A percentile compares a stretch with the other conserved stretches of the same genome.
Evolutionary conservation across 202 grass and related monocot genomes (phyloP).

Genomic region (Bolboschoenoplectus hybrid): DNA sequence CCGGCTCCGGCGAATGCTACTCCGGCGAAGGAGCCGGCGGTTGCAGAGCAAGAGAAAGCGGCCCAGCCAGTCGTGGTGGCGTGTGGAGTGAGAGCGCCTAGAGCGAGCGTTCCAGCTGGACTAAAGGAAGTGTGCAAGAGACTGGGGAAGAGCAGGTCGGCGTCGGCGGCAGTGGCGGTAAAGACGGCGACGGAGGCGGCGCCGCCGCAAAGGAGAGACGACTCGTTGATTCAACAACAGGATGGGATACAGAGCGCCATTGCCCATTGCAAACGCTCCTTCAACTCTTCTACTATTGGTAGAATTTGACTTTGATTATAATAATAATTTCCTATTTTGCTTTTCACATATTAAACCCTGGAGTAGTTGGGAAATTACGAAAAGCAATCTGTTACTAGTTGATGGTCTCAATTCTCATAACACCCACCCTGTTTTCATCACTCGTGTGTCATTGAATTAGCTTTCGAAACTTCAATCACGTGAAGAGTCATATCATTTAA

Average conservation of each 20-base stretch:
- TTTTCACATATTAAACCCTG: not conserved
- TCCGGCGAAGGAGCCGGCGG: not conserved
- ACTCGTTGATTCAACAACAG: slow-evolving; percentile 80
- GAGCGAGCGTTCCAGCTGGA: slow-evolving; percentile 67
- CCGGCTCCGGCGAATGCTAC: not conserved
- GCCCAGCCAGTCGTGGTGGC: slow-evolving; percentile 47
- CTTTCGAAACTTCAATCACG: not conserved
- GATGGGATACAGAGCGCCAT: slow-evolving; percentile 97
- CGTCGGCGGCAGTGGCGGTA: slow-evolving; percentile 64
- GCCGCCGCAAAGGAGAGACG: slow-evolving; percentile 57
- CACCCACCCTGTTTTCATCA: not conserved
- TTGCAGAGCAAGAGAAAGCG: not conserved
- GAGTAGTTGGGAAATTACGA: not conserved
- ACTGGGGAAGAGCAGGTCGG: slow-evolving; percentile 85
- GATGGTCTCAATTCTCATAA: not conserved
- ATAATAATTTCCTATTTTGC: no score
- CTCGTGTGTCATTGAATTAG: not conserved
- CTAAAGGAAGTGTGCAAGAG: slow-evolving; percentile 85
- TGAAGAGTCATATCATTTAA: not conserved
- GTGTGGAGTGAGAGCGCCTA: slow-evolving; percentile 62
- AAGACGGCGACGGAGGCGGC: slow-evolving; percentile 30
- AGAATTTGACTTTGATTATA: not conserved
- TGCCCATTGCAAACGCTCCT: slow-evolving; percentile 90
- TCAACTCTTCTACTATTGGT: slow-evolving; percentile 67
- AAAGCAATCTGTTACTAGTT: no score